These are phyloP conservation scores for Cercospora sp. DNA, from an alignment of 2,329 filamentous ascomycete genomes.

Conservation along the genomic window DNA sequence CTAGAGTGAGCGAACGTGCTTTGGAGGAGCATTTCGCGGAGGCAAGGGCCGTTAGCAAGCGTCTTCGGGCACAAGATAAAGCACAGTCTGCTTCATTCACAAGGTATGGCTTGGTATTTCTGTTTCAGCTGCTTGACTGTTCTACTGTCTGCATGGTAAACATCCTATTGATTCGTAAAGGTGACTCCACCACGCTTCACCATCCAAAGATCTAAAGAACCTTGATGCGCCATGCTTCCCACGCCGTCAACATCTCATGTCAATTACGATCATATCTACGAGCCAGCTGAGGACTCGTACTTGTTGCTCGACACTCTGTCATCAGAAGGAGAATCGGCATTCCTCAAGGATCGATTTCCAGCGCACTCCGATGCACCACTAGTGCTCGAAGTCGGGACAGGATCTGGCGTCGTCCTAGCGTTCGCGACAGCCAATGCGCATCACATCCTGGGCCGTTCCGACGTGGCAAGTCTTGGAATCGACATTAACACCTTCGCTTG, in stretches of 20 bases:
- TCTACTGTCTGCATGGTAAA: not conserved
- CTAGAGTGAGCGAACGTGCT: not conserved
- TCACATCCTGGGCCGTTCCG: constrained; percentile 68
- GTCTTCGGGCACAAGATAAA: not conserved
- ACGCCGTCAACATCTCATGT: constrained; percentile 94
- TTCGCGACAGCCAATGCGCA: constrained; percentile 77
- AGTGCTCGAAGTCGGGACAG: constrained; percentile 82
- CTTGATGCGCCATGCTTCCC: constrained; percentile 67
- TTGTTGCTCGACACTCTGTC: constrained; percentile 90
- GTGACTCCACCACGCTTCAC: not conserved
- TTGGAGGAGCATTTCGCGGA: not conserved
- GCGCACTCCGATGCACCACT: constrained; percentile 47
- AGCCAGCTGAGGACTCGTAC: constrained; percentile 94
- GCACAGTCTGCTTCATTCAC: not conserved
- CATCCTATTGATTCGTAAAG: not conserved
- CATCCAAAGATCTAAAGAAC: not conserved
- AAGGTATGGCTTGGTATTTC: not conserved
- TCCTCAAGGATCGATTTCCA: constrained; percentile 65
- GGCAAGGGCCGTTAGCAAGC: not conserved
- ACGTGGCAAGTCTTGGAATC: constrained; percentile 71
- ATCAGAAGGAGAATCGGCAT: constrained; percentile 64
- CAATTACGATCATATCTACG: constrained; percentile 83
- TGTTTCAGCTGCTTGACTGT: not conserved
- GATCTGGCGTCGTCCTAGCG: constrained; percentile 89
- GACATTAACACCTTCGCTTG: constrained; percentile 89